These are phyloP conservation scores for Fusarium heterosporum DNA, from an alignment of 2,329 filamentous ascomycete species.

Conservation along the genomic window DNA sequence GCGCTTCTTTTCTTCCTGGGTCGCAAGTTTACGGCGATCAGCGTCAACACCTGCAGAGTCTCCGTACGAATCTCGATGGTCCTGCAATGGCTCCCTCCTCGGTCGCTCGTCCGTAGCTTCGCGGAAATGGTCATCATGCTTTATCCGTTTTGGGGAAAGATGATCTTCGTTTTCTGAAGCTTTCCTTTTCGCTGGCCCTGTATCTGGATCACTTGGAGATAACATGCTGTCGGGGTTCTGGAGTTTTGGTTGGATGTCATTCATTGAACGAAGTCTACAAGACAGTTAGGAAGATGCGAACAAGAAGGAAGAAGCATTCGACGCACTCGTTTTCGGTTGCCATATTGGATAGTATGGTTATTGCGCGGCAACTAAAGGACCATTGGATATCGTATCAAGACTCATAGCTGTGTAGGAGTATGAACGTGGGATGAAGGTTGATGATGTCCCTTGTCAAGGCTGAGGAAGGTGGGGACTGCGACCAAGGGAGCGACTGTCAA, in stretches of 20 bases:
- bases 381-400: not conserved
- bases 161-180: slow-evolving; percentile 39
- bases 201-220: slow-evolving; percentile 9
- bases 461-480: slow-evolving; percentile 45
- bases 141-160: slow-evolving; percentile 45
- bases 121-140: slow-evolving; percentile 39
- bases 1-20: slow-evolving; percentile 82
- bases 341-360: slow-evolving; percentile 20
- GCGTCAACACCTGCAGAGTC: slow-evolving; percentile 13
- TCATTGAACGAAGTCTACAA: slow-evolving; percentile 33
- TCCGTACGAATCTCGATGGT: slow-evolving; percentile 21
- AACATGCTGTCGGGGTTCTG: slow-evolving; percentile 6
- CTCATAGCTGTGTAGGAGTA: not conserved
- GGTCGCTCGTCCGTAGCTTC: slow-evolving; percentile 24
- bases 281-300: slow-evolving; percentile 33
- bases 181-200: slow-evolving; percentile 48
- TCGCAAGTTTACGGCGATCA: slow-evolving; percentile 45
- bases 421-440: slow-evolving; percentile 2
- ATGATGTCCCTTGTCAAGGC: slow-evolving; percentile 44
- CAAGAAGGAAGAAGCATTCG: not conserved
- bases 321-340: slow-evolving; percentile 41
- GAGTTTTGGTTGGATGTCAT: slow-evolving; percentile 18
- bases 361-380: not conserved
- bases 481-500: slow-evolving; percentile 13
- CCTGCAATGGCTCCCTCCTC: slow-evolving; percentile 31